Conservation (phyloP, 352 stramenopile species). For the Blastocystis sp. region DNA sequence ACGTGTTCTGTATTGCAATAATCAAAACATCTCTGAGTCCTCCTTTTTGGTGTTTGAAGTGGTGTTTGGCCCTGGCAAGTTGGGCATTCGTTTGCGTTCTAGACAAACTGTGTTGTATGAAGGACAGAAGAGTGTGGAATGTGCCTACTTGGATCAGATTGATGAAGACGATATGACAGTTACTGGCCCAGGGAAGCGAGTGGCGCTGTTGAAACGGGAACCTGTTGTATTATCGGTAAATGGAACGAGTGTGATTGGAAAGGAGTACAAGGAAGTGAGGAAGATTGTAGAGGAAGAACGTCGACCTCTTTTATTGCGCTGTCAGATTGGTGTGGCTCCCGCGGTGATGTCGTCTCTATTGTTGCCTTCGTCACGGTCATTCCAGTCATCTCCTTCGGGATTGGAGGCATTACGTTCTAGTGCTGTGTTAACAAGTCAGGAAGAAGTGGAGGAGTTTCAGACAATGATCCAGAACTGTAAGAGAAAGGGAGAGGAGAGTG, state of each 20-base stretch:
- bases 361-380: neutral
- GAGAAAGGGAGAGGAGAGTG: too few species aligned
- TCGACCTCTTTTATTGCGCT: constrained; percentile 13
- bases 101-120: neutral
- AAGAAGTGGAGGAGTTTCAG: too few species aligned
- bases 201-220: constrained; percentile 5
- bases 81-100: constrained; percentile 2
- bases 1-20: constrained; percentile 60
- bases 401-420: neutral
- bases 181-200: neutral
- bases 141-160: neutral
- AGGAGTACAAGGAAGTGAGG: constrained; percentile 24
- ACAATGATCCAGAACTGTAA: too few species aligned
- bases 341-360: neutral
- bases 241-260: constrained; percentile 4
- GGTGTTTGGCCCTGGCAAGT: constrained; percentile 31
- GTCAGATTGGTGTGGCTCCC: constrained; percentile 30
- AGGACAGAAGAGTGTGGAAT: neutral
- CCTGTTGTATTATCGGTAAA: constrained; percentile 21
- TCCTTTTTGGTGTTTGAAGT: constrained; percentile 52
- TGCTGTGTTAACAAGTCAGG: too few species aligned
- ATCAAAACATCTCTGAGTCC: neutral
- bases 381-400: neutral
- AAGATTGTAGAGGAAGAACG: neutral
- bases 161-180: neutral